Percentiles rank a stretch among this genome's conserved stretches.
phyloP scores from a whole-genome alignment of 495 filamentous ascomycete genomes.

The Cladorrhinum samala region DNA sequence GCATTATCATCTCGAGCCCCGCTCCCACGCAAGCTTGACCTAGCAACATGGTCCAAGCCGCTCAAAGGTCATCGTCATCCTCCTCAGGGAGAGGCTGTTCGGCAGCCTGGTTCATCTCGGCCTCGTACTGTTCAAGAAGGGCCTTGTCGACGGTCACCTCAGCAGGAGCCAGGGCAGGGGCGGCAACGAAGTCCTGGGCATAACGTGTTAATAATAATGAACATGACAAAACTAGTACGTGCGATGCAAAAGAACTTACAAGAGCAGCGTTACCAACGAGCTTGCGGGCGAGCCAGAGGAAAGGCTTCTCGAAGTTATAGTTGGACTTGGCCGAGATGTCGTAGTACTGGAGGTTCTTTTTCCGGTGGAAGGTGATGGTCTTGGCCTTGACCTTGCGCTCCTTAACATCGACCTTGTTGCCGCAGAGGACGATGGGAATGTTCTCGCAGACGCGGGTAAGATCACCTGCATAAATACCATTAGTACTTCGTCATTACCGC shows the following conservation, averaged over 20 bases:
- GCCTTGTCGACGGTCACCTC: conserved; percentile 80
- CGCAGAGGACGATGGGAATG: conserved; percentile 95
- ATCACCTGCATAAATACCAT: conserved; percentile 62
- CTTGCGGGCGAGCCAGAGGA: conserved; percentile 99
- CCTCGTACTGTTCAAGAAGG: conserved; percentile 72
- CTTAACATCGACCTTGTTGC: conserved; percentile 99
- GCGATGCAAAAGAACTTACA: conserved; percentile 47
- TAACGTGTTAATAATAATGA: conserved; percentile 10
- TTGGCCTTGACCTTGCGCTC: conserved; percentile 99
- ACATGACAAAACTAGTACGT: too few relatives aligned
- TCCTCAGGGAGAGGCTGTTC: conserved; percentile 87
- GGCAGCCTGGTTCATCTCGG: conserved; percentile 83
- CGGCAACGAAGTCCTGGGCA: conserved; percentile 89
- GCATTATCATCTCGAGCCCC: conserved; percentile 24
- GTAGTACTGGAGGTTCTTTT: conserved; percentile 99
- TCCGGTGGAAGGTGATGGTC: conserved; percentile 99
- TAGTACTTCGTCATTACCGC: background rate
- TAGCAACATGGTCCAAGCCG: conserved; percentile 8
- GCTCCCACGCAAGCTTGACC: conserved; percentile 7
- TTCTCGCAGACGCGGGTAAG: conserved; percentile 99
- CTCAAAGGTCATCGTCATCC: conserved; percentile 57
- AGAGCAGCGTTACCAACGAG: conserved; percentile 88
- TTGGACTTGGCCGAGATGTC: conserved; percentile 99
- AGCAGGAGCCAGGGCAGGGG: conserved; percentile 87
- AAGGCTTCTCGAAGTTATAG: conserved; percentile 99